phyloP scores from a whole-genome alignment of 1,284 basidiomycete genomes.

The Ceratobasidium sp. region DNA sequence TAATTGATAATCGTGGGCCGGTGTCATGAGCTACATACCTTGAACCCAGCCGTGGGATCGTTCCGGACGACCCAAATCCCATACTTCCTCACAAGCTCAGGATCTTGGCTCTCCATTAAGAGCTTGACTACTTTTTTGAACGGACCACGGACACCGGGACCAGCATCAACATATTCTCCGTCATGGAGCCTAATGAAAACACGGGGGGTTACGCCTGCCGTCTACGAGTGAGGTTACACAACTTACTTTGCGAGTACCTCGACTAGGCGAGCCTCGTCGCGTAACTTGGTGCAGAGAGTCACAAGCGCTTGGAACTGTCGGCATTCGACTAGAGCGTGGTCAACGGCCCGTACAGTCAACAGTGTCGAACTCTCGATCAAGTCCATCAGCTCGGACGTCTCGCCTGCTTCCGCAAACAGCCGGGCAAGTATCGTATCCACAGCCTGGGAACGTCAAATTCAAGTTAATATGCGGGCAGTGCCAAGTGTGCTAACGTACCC shows the following conservation, averaged over 20 bases:
- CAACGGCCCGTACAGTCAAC: constrained; percentile 73
- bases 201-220: constrained; percentile 29
- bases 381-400: constrained; percentile 71
- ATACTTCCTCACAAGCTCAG: constrained; percentile 76
- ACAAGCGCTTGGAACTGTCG: constrained; percentile 75
- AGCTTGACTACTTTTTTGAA: constrained; percentile 75
- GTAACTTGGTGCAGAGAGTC: constrained; percentile 71
- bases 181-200: constrained; percentile 73
- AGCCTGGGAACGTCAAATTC: constrained; percentile 61
- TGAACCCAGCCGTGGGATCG: constrained; percentile 77
- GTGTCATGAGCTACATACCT: constrained; percentile 63
- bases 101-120: constrained; percentile 72
- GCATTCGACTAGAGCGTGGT: constrained; percentile 66
- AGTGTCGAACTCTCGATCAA: constrained; percentile 68
- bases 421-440: constrained; percentile 87
- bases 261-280: constrained; percentile 72
- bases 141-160: constrained; percentile 71
- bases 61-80: constrained; percentile 83
- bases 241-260: constrained; percentile 80
- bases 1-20: constrained; percentile 8
- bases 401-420: constrained; percentile 74
- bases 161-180: constrained; percentile 73
- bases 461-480: constrained; percentile 36
- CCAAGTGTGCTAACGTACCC: constrained; percentile 24
- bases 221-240: neutral